A percentile compares a stretch with the other conserved stretches of the same genome.
Evolutionary conservation across 176 grass and related monocot species (phyloP).

Genomic region (Zea luxurians): DNA sequence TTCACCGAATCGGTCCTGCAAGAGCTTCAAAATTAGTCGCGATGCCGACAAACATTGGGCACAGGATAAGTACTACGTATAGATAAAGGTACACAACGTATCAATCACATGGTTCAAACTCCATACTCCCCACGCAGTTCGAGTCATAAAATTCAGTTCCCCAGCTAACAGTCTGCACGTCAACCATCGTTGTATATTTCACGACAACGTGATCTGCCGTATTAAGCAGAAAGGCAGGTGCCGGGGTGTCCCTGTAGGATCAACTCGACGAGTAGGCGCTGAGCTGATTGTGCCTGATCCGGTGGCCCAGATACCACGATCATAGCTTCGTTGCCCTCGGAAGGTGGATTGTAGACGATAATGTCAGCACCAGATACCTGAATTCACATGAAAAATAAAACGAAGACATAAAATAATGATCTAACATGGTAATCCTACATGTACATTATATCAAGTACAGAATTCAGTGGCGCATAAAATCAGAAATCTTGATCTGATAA

Average conservation of each 20-base stretch:
- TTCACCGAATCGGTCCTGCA: background rate
- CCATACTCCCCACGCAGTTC: background rate
- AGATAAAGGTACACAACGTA: background rate
- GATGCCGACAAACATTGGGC: background rate
- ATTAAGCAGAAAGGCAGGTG: background rate
- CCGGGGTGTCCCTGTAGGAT: slow-evolving; percentile 7
- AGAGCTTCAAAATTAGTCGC: background rate
- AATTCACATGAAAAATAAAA: slow-evolving; percentile 2
- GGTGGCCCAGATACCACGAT: slow-evolving; percentile 44
- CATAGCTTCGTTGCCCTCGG: slow-evolving; percentile 20
- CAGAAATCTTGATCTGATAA: background rate
- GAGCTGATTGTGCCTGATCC: slow-evolving; percentile 31
- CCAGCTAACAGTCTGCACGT: background rate
- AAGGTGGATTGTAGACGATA: slow-evolving; percentile 21
- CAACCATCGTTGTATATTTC: background rate
- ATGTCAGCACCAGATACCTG: slow-evolving; percentile 47
- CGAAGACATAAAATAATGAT: background rate
- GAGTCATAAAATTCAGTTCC: background rate
- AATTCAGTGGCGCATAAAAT: background rate
- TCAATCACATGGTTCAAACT: background rate
- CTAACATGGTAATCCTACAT: background rate
- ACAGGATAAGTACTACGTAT: background rate
- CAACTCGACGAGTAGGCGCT: slow-evolving; percentile 28
- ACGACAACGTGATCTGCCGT: background rate
- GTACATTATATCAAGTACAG: background rate